phyloP scores from a whole-genome alignment of 306 rosid species.

The Cucurbita argyrosperma region DNA sequence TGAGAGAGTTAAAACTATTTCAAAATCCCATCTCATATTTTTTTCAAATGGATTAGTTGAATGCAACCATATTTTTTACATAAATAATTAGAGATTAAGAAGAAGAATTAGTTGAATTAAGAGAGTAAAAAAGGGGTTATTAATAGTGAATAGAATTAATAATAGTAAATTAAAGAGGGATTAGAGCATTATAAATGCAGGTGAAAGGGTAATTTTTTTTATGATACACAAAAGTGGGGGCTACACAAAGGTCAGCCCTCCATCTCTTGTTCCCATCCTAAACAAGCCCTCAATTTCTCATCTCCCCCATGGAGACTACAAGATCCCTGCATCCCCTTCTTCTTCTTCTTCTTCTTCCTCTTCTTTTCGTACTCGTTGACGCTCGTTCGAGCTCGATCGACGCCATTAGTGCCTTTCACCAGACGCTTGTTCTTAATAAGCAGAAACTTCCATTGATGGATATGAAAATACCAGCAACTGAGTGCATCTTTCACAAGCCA shows the following conservation, averaged over 20 bases:
- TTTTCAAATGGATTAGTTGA: too few species aligned
- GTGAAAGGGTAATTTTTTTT: slow-evolving; percentile 78
- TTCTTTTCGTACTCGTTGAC: slow-evolving; percentile 14
- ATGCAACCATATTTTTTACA: too few species aligned
- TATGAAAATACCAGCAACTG: neutral
- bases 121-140: too few species aligned
- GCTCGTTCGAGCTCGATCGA: slow-evolving; percentile 23
- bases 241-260: slow-evolving; percentile 45
- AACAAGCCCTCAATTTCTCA: neutral
- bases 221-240: slow-evolving; percentile 71
- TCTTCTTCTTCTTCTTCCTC: slow-evolving; percentile 8
- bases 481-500: slow-evolving; percentile 22
- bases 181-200: slow-evolving; percentile 9
- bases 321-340: slow-evolving; percentile 2
- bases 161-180: too few species aligned
- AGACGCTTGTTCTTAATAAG: slow-evolving; percentile 24
- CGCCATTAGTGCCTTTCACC: slow-evolving; percentile 11
- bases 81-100: too few species aligned
- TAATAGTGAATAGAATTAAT: too few species aligned
- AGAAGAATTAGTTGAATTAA: too few species aligned
- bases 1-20: too few species aligned
- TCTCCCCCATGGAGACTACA: slow-evolving; percentile 19
- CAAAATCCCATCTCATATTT: too few species aligned
- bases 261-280: slow-evolving; percentile 69
- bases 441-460: slow-evolving; percentile 19